These are phyloP conservation scores for Pseudogymnoascus destructans DNA, from an alignment of 2,329 filamentous ascomycete species.

Conservation along the genomic window DNA sequence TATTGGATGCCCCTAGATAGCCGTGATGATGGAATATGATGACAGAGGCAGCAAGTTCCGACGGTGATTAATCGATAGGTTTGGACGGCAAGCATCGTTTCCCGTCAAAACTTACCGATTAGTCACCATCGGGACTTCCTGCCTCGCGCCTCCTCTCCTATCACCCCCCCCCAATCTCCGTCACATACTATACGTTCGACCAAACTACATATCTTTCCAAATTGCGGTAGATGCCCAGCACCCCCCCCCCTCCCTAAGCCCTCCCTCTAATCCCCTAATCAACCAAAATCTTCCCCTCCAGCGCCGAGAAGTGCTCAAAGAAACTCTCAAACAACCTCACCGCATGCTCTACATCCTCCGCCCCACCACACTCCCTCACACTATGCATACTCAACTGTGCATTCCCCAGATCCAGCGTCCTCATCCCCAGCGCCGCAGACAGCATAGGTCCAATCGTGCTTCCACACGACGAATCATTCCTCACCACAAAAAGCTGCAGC, in stretches of 20 bases:
- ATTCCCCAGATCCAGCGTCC: constrained; percentile 87
- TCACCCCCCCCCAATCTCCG: too few relatives aligned
- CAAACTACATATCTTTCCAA: too few relatives aligned
- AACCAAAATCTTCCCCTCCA: constrained; percentile 73
- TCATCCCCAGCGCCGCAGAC: constrained; percentile 68
- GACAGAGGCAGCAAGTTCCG: too few relatives aligned
- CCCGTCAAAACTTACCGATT: too few relatives aligned
- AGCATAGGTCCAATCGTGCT: constrained; percentile 98
- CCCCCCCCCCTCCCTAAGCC: background rate
- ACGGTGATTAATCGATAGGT: too few relatives aligned
- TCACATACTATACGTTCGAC: too few relatives aligned
- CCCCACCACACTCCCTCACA: constrained; percentile 84
- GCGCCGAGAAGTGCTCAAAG: constrained; percentile 67
- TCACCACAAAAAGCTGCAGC: constrained; percentile 87
- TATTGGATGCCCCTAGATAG: background rate
- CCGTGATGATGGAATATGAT: background rate
- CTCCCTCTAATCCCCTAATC: constrained; percentile 43
- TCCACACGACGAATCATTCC: constrained; percentile 89
- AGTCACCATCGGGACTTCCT: too few relatives aligned
- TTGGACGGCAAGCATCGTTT: too few relatives aligned
- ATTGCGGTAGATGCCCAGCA: too few relatives aligned
- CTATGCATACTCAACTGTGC: constrained; percentile 94
- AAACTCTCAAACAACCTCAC: constrained; percentile 80
- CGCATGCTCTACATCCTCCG: constrained; percentile 74
- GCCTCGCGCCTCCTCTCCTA: too few relatives aligned